These are phyloP conservation scores for Ceratobasidium sp. DNA, from an alignment of 1,284 basidiomycete genomes.

Conservation along the genomic window DNA sequence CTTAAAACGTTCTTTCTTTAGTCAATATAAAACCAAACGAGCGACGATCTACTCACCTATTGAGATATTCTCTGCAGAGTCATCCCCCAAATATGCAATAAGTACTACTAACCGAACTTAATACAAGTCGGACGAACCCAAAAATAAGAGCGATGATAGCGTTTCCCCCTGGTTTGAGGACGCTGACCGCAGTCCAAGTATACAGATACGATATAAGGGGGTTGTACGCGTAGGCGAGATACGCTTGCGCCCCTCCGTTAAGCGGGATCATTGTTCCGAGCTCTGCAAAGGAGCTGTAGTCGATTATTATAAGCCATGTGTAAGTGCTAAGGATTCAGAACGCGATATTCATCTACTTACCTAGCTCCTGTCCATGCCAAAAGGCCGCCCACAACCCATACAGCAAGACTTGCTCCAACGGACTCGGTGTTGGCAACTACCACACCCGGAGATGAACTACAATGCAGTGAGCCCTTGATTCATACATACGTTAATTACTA, in stretches of 20 bases:
- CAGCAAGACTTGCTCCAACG: conserved; percentile 83
- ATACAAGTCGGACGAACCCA: conserved; percentile 60
- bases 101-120: conserved; percentile 68
- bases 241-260: conserved; percentile 92
- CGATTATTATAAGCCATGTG: conserved; percentile 15
- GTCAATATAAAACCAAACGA: neutral
- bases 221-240: conserved; percentile 91
- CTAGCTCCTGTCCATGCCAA: conserved; percentile 92
- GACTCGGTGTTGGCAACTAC: conserved; percentile 88
- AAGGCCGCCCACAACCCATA: conserved; percentile 85
- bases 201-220: conserved; percentile 89
- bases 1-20: conserved; percentile 53
- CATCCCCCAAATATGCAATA: conserved; percentile 73
- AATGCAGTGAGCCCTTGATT: neutral
- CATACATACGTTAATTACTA: conserved; percentile 22
- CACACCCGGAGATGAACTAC: conserved; percentile 91
- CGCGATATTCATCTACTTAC: conserved; percentile 48
- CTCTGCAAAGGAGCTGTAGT: conserved; percentile 85
- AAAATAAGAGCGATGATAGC: conserved; percentile 68
- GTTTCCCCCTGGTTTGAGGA: conserved; percentile 79
- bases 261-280: conserved; percentile 86
- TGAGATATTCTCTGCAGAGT: conserved; percentile 82
- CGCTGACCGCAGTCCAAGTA: conserved; percentile 91
- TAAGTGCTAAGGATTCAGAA: neutral
- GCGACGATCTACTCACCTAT: conserved; percentile 53